Evolutionary conservation across 192 early-diverging fungal species (phyloP).

Genomic region (Borealophlyctis nickersoniae): DNA sequence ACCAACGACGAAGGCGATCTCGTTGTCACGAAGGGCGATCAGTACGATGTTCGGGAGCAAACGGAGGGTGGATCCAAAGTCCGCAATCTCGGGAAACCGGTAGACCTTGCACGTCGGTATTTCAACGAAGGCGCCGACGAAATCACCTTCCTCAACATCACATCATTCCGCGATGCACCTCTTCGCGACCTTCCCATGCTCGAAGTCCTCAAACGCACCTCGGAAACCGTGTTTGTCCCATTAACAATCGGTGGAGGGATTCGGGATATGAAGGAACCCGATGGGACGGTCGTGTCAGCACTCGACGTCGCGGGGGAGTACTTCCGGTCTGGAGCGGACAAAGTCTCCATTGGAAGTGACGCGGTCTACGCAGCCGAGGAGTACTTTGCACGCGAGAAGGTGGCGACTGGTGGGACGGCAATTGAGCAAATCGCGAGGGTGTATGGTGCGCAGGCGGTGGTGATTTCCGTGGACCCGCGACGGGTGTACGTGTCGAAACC

Average conservation of each 20-base stretch:
- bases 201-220: constrained; percentile 82
- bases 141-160: constrained; percentile 98
- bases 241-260: constrained; percentile 99
- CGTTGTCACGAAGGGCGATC: constrained; percentile 99
- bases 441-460: constrained; percentile 98
- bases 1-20: constrained; percentile 96
- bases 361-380: constrained; percentile 97
- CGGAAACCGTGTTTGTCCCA: constrained; percentile 95
- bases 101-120: constrained; percentile 87
- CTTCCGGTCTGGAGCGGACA: constrained; percentile 98
- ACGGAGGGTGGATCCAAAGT: constrained; percentile 58
- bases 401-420: constrained; percentile 65
- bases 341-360: constrained; percentile 98
- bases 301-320: constrained; percentile 98
- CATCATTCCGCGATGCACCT: constrained; percentile 90
- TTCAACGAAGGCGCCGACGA: constrained; percentile 97
- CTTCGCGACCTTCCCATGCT: constrained; percentile 93
- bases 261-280: constrained; percentile 84
- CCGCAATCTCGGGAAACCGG: constrained; percentile 95
- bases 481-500: constrained; percentile 86
- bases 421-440: constrained; percentile 93
- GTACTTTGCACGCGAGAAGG: constrained; percentile 57
- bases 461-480: constrained; percentile 96
- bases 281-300: constrained; percentile 66
- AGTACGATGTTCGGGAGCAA: constrained; percentile 94